Evolutionary conservation across 106 monocot genomes (phyloP).

Genomic region (Dioscorea alata): DNA sequence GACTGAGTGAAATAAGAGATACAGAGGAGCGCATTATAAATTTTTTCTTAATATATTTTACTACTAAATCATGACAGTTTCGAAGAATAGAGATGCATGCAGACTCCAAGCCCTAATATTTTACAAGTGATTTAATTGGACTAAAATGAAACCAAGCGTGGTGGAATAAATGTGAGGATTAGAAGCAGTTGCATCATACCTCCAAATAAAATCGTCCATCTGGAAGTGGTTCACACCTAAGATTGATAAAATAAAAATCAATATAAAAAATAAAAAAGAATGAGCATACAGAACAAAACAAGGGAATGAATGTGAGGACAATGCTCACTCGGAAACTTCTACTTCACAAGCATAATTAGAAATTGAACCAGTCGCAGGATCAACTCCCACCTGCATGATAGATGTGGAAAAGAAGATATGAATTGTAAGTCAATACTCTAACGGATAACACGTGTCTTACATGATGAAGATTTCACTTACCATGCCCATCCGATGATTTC

Average conservation of each 20-base stretch:
- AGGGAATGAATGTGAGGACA: slow-evolving; percentile 8
- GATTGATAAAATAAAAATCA: background rate
- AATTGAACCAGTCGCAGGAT: slow-evolving; percentile 75
- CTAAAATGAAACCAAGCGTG: background rate
- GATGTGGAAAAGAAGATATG: slow-evolving; percentile 5
- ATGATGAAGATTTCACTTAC: slow-evolving; percentile 8
- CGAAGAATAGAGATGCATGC: no score
- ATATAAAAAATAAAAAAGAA: background rate
- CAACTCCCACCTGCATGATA: slow-evolving; percentile 61
- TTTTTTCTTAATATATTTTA: no score
- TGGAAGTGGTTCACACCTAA: slow-evolving; percentile 95
- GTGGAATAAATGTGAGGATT: no score
- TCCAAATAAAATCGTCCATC: slow-evolving; percentile 98
- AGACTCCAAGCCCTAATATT: no score
- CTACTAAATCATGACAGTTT: no score
- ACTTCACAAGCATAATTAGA: slow-evolving; percentile 97
- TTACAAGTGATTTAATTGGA: background rate
- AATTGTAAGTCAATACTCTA: background rate
- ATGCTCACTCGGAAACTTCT: slow-evolving; percentile 86
- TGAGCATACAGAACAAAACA: slow-evolving; percentile 7
- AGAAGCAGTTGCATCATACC: slow-evolving; percentile 24
- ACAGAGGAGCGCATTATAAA: no score
- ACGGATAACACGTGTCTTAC: background rate
- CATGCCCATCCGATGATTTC: slow-evolving; percentile 99
- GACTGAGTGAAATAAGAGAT: no score